Base-by-base conservation (phyloP, 179 eudicot species). In the Pouteria campechiana region DNA sequence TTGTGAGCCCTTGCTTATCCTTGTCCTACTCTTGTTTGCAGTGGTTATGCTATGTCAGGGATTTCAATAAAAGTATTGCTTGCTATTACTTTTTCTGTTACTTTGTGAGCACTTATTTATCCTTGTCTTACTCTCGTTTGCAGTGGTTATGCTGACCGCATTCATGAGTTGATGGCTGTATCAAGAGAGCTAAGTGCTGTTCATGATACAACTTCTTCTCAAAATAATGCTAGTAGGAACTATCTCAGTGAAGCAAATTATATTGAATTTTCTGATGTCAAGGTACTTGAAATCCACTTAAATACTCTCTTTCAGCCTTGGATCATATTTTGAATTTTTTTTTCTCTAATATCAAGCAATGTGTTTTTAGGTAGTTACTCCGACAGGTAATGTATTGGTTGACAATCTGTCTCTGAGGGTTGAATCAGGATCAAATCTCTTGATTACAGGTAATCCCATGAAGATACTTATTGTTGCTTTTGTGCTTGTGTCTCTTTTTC, bases 141-240 rank as follows among this genome's bases (percentile, higher is more conserved):
- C 86, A 92, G 99, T 72, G 99, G 99, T 44, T 92, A 87, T 65
- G 99, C 99, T 6, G 99, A 88, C 57, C 93, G 99, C 25, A 92
- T 92, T 38, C 99, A 92, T 54, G 99, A 92, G 62, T 69, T 90
- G 53, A 64, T 90, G 76, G 63, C 64, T 25, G 64, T 87, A 54
- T 82, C 98, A 40, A 71, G 85, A 47, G 98, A 90, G 59, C 65
- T 92, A 57, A 69, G 88, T 43, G 38, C 28, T n/a, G n/a, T n/a
- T 48, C 80, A 58, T 23, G 96, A 83, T 50, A 29, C 51, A 40
- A 66, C 84, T 48, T 76, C 74, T 54, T 60, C 68, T 23, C 83
- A 52, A 48, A 67, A 70, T 60, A 84, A 62, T 52, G 92, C 84
- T 68, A 73, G 60, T 54, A 72, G 60, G 60, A 92, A 70, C 58